Conservation (phyloP, 148 eudicot genomes). For the Rhododendron vialii region DNA sequence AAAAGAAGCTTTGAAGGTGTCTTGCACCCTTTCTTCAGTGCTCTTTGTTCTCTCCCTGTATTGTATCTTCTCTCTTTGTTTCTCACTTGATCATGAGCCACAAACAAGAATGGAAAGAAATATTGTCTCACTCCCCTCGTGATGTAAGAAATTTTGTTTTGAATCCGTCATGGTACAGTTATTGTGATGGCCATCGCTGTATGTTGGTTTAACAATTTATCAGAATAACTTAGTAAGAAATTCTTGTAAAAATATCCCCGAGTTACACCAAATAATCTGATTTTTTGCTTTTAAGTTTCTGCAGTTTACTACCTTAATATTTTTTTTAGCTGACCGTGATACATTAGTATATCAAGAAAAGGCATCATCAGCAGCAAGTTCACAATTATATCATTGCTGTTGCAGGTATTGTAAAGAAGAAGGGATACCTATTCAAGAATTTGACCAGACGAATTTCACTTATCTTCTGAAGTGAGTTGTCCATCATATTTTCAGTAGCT, state of each 20-base stretch:
- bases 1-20: neutral
- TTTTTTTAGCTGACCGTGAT: neutral
- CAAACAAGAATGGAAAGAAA: neutral
- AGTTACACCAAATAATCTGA: neutral
- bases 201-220: neutral
- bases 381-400: neutral
- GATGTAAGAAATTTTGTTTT: neutral
- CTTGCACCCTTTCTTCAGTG: neutral
- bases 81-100: neutral
- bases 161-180: neutral
- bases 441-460: conserved; percentile 53
- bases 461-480: conserved; percentile 80
- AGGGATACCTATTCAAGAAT: conserved; percentile 47
- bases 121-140: neutral
- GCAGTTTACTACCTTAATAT: neutral
- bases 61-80: neutral
- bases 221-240: neutral
- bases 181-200: neutral
- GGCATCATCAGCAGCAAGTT: neutral
- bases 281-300: neutral
- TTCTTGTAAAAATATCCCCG: neutral
- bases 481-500: neutral
- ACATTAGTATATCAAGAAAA: neutral
- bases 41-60: neutral
- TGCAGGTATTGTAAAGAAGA: conserved; percentile 97